phyloP scores from a whole-genome alignment of 2,329 filamentous ascomycete genomes.

The Xylaria sp. region DNA sequence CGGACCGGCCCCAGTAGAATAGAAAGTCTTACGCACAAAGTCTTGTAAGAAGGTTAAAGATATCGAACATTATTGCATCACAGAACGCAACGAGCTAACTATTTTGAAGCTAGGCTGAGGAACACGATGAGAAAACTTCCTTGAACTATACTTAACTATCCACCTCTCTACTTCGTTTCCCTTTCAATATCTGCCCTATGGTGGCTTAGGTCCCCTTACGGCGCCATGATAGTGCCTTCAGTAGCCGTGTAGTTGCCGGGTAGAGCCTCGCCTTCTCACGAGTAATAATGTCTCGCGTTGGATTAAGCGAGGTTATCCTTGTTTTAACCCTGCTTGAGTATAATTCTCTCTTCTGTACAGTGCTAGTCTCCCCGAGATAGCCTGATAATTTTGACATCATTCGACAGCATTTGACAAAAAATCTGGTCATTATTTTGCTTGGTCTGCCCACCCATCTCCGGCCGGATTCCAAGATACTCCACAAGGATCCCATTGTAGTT shows the following conservation, averaged over 20 bases:
- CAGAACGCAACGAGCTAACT: neutral
- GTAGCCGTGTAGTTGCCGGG: neutral
- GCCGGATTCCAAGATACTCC: constrained; percentile 24
- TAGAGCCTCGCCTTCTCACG: neutral
- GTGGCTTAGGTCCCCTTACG: too few species aligned
- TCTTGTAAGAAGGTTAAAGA: constrained; percentile 4
- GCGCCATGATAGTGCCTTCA: neutral
- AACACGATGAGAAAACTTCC: neutral
- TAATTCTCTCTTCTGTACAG: neutral
- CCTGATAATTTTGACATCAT: neutral
- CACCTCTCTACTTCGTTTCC: neutral
- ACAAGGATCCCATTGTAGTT: constrained; percentile 15
- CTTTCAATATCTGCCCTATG: neutral
- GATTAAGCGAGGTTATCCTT: neutral
- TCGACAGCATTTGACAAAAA: neutral
- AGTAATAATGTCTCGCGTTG: neutral
- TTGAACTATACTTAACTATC: neutral
- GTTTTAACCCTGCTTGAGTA: neutral
- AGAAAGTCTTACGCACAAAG: constrained; percentile 10
- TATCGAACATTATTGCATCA: neutral
- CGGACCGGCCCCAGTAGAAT: neutral
- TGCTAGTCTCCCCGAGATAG: neutral
- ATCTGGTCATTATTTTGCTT: neutral
- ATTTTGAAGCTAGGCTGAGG: neutral
- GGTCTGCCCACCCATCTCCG: constrained; percentile 41